Base-by-base conservation (phyloP, 805 yeast genomes). In the Metschnikowia bowlesiae region DNA sequence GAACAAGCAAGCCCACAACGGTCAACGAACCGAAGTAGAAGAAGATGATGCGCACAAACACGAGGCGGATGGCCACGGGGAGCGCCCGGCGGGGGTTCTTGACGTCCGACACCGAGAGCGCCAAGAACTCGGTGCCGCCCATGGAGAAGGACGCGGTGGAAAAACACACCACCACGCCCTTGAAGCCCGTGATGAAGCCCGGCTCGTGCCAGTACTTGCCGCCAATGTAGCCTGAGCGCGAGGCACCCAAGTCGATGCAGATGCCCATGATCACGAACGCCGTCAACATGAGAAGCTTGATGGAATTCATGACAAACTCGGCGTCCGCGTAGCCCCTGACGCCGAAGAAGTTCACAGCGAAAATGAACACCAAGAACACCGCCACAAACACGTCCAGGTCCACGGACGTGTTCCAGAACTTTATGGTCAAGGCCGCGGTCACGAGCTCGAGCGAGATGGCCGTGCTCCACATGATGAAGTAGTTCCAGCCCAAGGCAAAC, bases 361-460 rank as follows among this genome's bases (percentile, higher is more conserved):
- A 56, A 32, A 82, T 70, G 13, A 81, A 64, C 14, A 69, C 61
- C 48, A 70, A 75, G 57, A 83, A 80, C 3, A 82, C 76, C 1
- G 75, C 69, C 18, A 83, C 84, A 63, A 78, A 83, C 7, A 75
- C 79, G 57, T 81, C 84, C 3, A 85, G 70, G 57, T 81, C 74
- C 44, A 82, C 71, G 3, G 44, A 42, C 14, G 64, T 53, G 4
- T 73, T 68, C 89, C 89, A 83, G 64, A 70, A 83, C 53, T 76
- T 68, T 51, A 83, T 74, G 29, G 87, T 82, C 71, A 81, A 74
- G 3, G 60, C 54, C 4, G 62, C 62, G 6, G 62, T 58, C 29
- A 58, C 62, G 37, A 58, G 47, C 46, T 58, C 62, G 16, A 58
- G 42, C 39, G 59, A 52, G 36, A 56, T 56, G 31, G 59, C 55